phyloP scores from a whole-genome alignment of 148 eudicot species.

The Oxyria digyna region DNA sequence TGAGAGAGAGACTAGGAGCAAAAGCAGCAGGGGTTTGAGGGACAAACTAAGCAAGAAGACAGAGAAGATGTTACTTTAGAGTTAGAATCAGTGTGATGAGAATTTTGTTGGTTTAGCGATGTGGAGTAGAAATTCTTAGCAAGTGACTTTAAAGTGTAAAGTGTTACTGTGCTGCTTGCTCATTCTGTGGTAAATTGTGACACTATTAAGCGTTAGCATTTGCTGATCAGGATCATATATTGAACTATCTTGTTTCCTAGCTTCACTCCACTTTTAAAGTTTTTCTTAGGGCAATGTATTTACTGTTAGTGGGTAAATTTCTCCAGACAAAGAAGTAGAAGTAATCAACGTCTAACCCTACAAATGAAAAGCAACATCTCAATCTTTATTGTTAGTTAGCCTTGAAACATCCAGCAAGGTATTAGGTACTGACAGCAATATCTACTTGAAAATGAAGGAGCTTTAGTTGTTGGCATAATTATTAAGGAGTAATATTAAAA shows the following conservation, averaged over 20 bases:
- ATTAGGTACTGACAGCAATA: not conserved
- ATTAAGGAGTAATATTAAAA: not conserved
- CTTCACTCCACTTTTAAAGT: not conserved
- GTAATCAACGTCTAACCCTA: not conserved
- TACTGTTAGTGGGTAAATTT: not conserved
- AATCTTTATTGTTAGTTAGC: not conserved
- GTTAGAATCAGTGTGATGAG: not conserved
- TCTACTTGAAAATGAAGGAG: not conserved
- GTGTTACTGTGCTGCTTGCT: not conserved
- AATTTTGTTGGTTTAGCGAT: not conserved
- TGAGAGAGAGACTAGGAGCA: constrained; percentile 56
- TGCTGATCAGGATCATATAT: not conserved
- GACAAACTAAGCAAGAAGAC: not conserved
- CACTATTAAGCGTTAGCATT: not conserved
- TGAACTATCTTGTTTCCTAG: not conserved
- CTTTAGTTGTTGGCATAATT: not conserved
- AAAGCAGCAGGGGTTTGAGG: constrained; percentile 38
- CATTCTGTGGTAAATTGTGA: not conserved
- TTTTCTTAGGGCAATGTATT: too few species aligned
- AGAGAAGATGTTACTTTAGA: not conserved
- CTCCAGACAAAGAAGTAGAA: not conserved
- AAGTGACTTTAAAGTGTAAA: not conserved
- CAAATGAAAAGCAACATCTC: not conserved
- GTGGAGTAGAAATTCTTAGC: not conserved
- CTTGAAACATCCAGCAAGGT: not conserved